Conservation (phyloP, 2,329 filamentous ascomycete genomes). For the Colletotrichum noveboracense region DNA sequence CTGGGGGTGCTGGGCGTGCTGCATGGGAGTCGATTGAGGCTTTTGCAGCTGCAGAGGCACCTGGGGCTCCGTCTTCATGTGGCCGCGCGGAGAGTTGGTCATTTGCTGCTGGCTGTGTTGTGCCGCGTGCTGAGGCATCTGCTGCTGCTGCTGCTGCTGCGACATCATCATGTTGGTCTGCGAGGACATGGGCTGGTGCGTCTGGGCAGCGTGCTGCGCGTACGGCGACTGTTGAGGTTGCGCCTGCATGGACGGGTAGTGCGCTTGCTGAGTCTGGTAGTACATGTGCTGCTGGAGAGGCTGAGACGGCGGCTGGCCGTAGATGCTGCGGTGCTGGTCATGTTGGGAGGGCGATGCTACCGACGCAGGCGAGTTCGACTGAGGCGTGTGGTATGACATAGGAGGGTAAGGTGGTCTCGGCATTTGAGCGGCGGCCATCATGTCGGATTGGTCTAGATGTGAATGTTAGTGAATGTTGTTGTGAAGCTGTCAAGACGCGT, state of each 20-base stretch:
- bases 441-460: slow-evolving; percentile 61
- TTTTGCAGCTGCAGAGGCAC: slow-evolving; percentile 68
- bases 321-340: slow-evolving; percentile 88
- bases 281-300: slow-evolving; percentile 85
- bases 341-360: slow-evolving; percentile 89
- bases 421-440: slow-evolving; percentile 72
- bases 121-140: slow-evolving; percentile 48
- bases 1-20: slow-evolving; percentile 39
- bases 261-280: slow-evolving; percentile 63
- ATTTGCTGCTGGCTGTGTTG: slow-evolving; percentile 60
- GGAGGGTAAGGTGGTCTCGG: slow-evolving; percentile 84
- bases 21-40: slow-evolving; percentile 47
- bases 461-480: slow-evolving; percentile 14
- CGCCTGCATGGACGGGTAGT: slow-evolving; percentile 70
- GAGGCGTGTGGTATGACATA: slow-evolving; percentile 89
- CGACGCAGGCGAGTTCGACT: slow-evolving; percentile 93
- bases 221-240: slow-evolving; percentile 67
- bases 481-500: slow-evolving; percentile 13
- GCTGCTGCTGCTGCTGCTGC: slow-evolving; percentile 39
- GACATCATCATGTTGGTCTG: slow-evolving; percentile 73
- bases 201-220: slow-evolving; percentile 59
- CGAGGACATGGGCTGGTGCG: slow-evolving; percentile 64
- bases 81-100: slow-evolving; percentile 62
- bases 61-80: slow-evolving; percentile 67
- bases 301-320: slow-evolving; percentile 79